These are phyloP conservation scores for Zoysia matrella DNA, from an alignment of 202 grass and related monocot genomes.

Conservation along the genomic window DNA sequence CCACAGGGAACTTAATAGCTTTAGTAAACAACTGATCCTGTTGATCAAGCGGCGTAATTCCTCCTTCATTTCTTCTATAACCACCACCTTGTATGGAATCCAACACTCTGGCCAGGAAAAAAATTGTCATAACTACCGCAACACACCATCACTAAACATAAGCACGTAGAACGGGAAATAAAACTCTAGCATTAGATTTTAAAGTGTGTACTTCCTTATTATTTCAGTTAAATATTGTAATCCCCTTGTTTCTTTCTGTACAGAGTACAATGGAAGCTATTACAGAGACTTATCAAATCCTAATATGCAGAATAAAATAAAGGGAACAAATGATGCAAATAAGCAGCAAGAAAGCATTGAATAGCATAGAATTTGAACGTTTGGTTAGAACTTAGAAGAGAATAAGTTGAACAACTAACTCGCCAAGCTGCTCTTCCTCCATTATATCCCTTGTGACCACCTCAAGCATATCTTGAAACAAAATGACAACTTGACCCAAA, in stretches of 20 bases:
- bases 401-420: conserved; percentile 58
- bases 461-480: conserved; percentile 99
- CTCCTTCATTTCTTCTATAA: conserved; percentile 60
- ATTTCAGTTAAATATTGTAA: background rate
- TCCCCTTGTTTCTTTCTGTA: background rate
- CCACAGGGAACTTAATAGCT: conserved; percentile 89
- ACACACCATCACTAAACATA: background rate
- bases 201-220: background rate
- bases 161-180: background rate
- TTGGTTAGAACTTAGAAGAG: background rate
- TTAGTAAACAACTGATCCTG: conserved; percentile 89
- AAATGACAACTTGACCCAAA: conserved; percentile 78
- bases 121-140: conserved; percentile 13
- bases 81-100: conserved; percentile 70
- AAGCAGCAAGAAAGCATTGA: too few species aligned
- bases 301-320: too few species aligned
- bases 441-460: conserved; percentile 98
- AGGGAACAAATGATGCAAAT: too few species aligned
- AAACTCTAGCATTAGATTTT: background rate
- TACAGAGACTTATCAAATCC: background rate
- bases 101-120: conserved; percentile 60
- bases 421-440: conserved; percentile 69
- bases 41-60: conserved; percentile 80
- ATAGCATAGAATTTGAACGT: too few species aligned
- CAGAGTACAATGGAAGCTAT: background rate